These are phyloP conservation scores for Umbelopsis ramanniana DNA, from an alignment of 192 early-diverging fungal genomes.

Conservation along the genomic window DNA sequence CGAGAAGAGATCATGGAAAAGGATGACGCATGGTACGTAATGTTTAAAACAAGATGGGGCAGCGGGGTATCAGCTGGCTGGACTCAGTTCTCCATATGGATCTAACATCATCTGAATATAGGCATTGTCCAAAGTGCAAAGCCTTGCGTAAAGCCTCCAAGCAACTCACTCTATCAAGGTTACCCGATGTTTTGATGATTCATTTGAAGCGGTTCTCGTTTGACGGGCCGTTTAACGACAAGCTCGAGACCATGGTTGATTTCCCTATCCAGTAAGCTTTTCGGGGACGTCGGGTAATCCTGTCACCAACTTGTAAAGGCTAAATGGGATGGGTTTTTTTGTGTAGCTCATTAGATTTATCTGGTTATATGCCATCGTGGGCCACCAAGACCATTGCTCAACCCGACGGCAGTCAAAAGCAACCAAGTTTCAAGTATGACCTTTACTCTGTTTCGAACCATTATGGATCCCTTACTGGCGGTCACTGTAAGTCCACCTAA, in stretches of 20 bases:
- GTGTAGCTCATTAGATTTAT: slow-evolving; percentile 58
- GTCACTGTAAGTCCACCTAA: slow-evolving; percentile 56
- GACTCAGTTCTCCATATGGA: too few species aligned
- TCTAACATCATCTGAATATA: not conserved
- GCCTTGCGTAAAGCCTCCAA: slow-evolving; percentile 75
- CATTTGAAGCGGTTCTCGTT: slow-evolving; percentile 95
- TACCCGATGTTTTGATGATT: slow-evolving; percentile 90
- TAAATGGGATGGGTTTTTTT: not conserved
- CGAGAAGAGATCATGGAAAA: slow-evolving; percentile 87
- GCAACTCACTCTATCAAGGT: slow-evolving; percentile 70
- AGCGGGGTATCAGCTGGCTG: not conserved
- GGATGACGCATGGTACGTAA: slow-evolving; percentile 80
- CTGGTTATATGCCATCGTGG: slow-evolving; percentile 50
- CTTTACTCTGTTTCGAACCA: slow-evolving; percentile 87
- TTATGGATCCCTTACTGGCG: slow-evolving; percentile 74
- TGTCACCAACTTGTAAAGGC: not conserved
- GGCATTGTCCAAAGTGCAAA: slow-evolving; percentile 83
- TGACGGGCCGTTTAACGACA: slow-evolving; percentile 91
- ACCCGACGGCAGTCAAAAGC: not conserved
- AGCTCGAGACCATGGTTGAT: slow-evolving; percentile 85
- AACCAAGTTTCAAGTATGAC: slow-evolving; percentile 57
- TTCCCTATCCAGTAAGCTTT: slow-evolving; percentile 69
- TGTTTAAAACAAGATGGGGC: not conserved
- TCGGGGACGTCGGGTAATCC: too few species aligned
- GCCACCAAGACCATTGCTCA: not conserved